Conservation (phyloP, 805 yeast genomes). For the Saccharomycopsis oosterbeekiorum region DNA sequence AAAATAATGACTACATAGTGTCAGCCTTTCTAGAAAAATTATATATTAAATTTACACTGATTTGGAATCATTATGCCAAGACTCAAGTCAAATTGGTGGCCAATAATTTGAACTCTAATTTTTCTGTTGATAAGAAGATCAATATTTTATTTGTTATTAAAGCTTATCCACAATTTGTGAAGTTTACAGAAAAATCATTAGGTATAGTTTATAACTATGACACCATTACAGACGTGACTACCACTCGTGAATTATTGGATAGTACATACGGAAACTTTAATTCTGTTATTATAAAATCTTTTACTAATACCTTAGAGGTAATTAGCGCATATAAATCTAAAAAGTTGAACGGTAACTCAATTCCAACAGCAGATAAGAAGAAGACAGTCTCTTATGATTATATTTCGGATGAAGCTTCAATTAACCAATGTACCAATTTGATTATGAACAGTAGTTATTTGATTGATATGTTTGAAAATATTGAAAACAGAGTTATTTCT, state of each 20-base stretch:
- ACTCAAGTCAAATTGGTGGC: slow-evolving; percentile 10
- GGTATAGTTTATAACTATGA: not conserved
- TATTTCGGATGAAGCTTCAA: slow-evolving; percentile 12
- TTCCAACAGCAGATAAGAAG: slow-evolving; percentile 10
- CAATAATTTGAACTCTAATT: slow-evolving; percentile 9
- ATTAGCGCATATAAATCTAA: not conserved
- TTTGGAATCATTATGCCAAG: slow-evolving; percentile 12
- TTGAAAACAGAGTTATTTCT: slow-evolving; percentile 20
- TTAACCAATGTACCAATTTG: slow-evolving; percentile 36
- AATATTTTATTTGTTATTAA: slow-evolving; percentile 14
- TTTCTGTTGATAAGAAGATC: slow-evolving; percentile 12
- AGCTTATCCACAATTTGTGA: slow-evolving; percentile 15
- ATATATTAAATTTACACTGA: slow-evolving; percentile 6
- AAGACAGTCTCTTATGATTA: slow-evolving; percentile 13
- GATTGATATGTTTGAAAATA: slow-evolving; percentile 28
- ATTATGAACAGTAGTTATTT: slow-evolving; percentile 47
- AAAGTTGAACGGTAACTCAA: slow-evolving; percentile 6
- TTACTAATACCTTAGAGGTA: slow-evolving; percentile 22
- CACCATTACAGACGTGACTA: slow-evolving; percentile 1
- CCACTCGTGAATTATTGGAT: slow-evolving; percentile 13
- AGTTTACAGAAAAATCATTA: slow-evolving; percentile 12
- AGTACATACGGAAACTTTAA: slow-evolving; percentile 22
- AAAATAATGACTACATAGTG: slow-evolving; percentile 12
- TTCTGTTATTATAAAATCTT: slow-evolving; percentile 23
- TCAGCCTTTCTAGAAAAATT: slow-evolving; percentile 11